A percentile compares a stretch with the other conserved stretches of the same genome.
These are phyloP conservation scores for Colletotrichum sp. DNA, from an alignment of 2,329 filamentous ascomycete species.

Conservation along the genomic window DNA sequence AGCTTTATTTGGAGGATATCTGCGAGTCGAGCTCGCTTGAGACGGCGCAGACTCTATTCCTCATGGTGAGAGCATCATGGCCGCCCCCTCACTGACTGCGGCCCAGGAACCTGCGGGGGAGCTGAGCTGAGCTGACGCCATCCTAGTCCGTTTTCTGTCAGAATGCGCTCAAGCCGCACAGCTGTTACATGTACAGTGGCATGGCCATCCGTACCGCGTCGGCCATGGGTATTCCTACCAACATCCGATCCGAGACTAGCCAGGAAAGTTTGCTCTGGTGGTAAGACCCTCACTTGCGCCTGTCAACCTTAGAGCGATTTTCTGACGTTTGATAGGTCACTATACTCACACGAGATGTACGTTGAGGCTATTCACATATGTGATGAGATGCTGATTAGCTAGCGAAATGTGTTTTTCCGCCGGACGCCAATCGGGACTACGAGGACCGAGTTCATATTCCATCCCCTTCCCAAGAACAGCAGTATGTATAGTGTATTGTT, in stretches of 20 bases:
- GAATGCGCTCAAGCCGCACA: slow-evolving; percentile 36
- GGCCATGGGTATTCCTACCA: slow-evolving; percentile 34
- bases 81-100: neutral
- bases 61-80: slow-evolving; percentile 13
- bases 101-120: neutral
- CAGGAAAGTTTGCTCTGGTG: slow-evolving; percentile 22
- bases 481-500: neutral
- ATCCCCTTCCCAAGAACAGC: slow-evolving; percentile 14
- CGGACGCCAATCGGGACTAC: slow-evolving; percentile 5
- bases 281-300: neutral
- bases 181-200: slow-evolving; percentile 38
- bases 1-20: slow-evolving; percentile 18
- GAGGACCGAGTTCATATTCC: slow-evolving; percentile 4
- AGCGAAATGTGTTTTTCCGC: slow-evolving; percentile 20
- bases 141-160: slow-evolving; percentile 32
- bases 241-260: slow-evolving; percentile 9
- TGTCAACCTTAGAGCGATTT: neutral
- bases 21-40: slow-evolving; percentile 23
- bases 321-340: slow-evolving; percentile 3
- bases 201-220: slow-evolving; percentile 36
- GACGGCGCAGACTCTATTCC: slow-evolving; percentile 20
- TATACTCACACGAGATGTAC: slow-evolving; percentile 24
- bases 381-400: neutral
- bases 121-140: neutral
- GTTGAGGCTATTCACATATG: neutral